phyloP scores from a whole-genome alignment of 352 stramenopile genomes.

The Blastocystis sp. region DNA sequence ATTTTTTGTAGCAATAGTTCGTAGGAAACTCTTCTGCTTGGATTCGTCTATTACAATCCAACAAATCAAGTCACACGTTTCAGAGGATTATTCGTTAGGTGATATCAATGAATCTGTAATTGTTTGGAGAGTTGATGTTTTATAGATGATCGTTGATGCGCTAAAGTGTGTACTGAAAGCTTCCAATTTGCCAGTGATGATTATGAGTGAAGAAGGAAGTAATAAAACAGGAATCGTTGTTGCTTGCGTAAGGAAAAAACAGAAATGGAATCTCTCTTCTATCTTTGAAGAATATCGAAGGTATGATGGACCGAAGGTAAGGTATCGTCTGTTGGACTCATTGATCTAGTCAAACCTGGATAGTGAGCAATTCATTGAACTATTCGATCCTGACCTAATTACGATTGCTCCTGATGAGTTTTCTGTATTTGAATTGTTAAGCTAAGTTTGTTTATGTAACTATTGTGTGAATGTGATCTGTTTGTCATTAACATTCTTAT shows the following conservation, averaged over 20 bases:
- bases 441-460: background rate
- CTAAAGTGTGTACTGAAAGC: constrained; percentile 80
- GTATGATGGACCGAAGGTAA: constrained; percentile 79
- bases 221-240: constrained; percentile 80
- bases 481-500: constrained; percentile 12
- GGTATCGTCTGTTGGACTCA: constrained; percentile 19
- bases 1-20: constrained; percentile 78
- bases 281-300: constrained; percentile 85
- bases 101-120: constrained; percentile 71
- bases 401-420: constrained; percentile 67
- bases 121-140: constrained; percentile 70
- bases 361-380: constrained; percentile 85
- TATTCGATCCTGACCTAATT: constrained; percentile 84
- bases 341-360: constrained; percentile 68
- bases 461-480: background rate
- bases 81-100: constrained; percentile 68
- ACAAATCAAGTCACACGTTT: background rate
- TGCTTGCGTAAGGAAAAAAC: constrained; percentile 81
- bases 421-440: background rate
- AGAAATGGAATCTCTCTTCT: constrained; percentile 82
- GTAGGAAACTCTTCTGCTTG: constrained; percentile 79
- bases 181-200: constrained; percentile 79
- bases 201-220: constrained; percentile 79
- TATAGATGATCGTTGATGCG: constrained; percentile 80
- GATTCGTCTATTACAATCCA: constrained; percentile 65